Evolutionary conservation across 2,329 filamentous ascomycete genomes (phyloP).

Genomic region (Sporothrix curviconia): DNA sequence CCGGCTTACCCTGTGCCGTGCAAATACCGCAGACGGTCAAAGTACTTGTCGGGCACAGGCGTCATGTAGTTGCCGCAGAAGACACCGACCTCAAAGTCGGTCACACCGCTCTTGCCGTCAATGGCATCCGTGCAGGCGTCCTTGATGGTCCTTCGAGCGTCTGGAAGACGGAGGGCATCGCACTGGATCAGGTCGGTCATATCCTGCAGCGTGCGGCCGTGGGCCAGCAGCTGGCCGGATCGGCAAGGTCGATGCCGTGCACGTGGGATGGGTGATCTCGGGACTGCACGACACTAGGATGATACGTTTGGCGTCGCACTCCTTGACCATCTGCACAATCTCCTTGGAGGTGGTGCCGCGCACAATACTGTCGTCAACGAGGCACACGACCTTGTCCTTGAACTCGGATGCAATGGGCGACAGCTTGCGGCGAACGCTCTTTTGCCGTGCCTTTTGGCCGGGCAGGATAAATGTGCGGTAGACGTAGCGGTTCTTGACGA

Average conservation of each 20-base stretch:
- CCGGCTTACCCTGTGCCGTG: conserved; percentile 49
- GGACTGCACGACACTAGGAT: conserved; percentile 79
- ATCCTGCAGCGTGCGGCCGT: conserved; percentile 31
- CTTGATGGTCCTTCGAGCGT: conserved; percentile 68
- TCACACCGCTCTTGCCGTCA: conserved; percentile 30
- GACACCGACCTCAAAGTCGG: conserved; percentile 79
- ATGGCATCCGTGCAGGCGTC: conserved; percentile 69
- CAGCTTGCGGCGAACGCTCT: conserved; percentile 83
- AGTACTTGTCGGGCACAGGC: conserved; percentile 70
- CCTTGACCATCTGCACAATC: conserved; percentile 25
- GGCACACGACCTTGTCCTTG: conserved; percentile 66
- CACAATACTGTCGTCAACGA: conserved; percentile 72
- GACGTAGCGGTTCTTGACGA: conserved; percentile 86
- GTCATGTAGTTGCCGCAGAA: conserved; percentile 87
- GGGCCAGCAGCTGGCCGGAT: conserved; percentile 22
- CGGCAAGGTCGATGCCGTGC: conserved; percentile 42
- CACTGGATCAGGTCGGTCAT: conserved; percentile 38
- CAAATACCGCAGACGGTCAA: conserved; percentile 68
- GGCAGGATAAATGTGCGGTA: conserved; percentile 75
- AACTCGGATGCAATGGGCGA: conserved; percentile 84
- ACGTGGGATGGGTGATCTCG: conserved; percentile 78
- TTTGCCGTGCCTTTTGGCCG: conserved; percentile 71
- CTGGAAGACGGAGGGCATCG: conserved; percentile 51
- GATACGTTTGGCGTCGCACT: conserved; percentile 36
- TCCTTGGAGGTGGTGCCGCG: conserved; percentile 62